Percentiles rank a stretch among this genome's conserved stretches.
These are phyloP conservation scores for Rhynchospora pubera DNA, from an alignment of 176 grass and related monocot species.

Conservation along the genomic window DNA sequence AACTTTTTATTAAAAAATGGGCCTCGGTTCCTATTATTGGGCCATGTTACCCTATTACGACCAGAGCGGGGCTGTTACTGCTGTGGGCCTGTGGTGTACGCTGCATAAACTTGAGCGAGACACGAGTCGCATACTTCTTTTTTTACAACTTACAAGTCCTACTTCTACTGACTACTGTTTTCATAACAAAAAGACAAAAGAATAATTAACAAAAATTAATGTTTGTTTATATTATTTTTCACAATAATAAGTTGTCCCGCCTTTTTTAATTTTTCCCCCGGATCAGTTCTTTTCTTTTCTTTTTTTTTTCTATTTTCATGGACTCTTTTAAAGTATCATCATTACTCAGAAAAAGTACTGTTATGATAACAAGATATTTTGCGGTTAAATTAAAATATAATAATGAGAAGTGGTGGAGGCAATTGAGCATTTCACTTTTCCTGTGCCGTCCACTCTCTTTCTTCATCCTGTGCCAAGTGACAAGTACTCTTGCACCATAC, in stretches of 20 bases:
- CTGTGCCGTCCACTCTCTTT: no score
- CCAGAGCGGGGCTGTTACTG: no score
- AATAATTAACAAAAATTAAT: neutral
- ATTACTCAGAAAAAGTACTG: no score
- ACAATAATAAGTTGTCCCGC: neutral
- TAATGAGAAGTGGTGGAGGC: neutral
- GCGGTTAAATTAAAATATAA: neutral
- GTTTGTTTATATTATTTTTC: neutral
- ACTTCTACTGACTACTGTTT: no score
- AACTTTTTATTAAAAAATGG: neutral
- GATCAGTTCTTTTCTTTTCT: neutral
- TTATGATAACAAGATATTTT: neutral
- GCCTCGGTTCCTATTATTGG: neutral
- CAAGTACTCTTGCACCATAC: neutral
- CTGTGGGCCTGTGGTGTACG: no score
- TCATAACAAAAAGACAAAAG: neutral
- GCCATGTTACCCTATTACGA: neutral
- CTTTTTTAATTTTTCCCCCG: neutral
- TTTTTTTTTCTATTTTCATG: no score
- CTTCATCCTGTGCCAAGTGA: neutral
- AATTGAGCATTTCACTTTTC: neutral
- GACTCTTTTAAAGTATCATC: no score
- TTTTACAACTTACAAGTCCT: no score
- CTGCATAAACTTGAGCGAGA: no score
- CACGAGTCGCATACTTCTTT: no score